Evolutionary conservation across 75 land plant species (phyloP), one percentile per base, ranked within the genome.

Genomic region (Isoetes taiwanensis): DNA sequence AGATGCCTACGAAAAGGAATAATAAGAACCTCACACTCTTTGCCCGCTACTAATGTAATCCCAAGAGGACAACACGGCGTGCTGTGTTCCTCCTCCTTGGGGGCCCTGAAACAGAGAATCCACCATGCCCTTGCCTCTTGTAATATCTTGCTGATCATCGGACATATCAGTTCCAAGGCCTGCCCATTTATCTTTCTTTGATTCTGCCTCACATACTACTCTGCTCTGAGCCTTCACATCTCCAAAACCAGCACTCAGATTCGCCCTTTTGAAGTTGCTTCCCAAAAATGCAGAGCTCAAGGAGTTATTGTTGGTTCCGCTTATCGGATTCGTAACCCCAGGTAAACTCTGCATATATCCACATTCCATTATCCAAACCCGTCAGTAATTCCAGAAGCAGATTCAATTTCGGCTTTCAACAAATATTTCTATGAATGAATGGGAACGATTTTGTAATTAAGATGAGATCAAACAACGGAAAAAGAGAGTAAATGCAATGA

Each of bases 131-230:
- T 83, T 90, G 25, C 93, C 97, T 53, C 91, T 57, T 31, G 79
- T 74, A 34, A 90, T 90, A 43, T 90, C 97, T 54, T 90, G 97
- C 60, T 90, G 97, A 60, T 90, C 97, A 64, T 90, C 97, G 0
- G 97, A 90, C 5, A 30, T 66, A 53, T 86, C 97, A 11, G 26
- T 64, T 8, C 77, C 93, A 28, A 90, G 84, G 0, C 84, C 88
- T 2, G 28, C 63, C 97, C 87, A 83, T 53, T 38, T 74, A 75
- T 84, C 90, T 61, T 58, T 61, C 28, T 55, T 57, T 27, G 76
- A 69, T 3, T 43, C 61, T 24, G 74, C 74, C 19, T 77, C 75
- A n/a, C 71, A 79, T 14, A 63, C 58, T 2, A 84, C 58, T 54
- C 63, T 68, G 65, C 67, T 61, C 25, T 53, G 66, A 27, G 12